phyloP scores from a whole-genome alignment of 192 early-diverging fungal species.

The Coemansia guatemalensis region DNA sequence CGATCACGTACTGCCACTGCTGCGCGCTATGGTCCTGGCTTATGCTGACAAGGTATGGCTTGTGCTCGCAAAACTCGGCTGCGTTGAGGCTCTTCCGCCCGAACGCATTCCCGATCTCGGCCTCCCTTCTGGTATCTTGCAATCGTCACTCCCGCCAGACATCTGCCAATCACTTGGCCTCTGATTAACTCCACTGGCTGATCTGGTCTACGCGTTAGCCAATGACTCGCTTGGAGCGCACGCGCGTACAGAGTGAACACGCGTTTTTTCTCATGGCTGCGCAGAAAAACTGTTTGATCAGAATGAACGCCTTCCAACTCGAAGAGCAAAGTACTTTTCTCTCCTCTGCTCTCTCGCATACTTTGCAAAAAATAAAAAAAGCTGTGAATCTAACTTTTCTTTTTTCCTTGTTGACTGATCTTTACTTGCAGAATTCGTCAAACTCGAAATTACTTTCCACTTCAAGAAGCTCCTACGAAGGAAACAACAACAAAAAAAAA shows the following conservation, averaged over 20 bases:
- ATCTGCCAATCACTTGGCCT: conserved; percentile 29
- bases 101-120: conserved; percentile 17
- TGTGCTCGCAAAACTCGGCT: conserved; percentile 29
- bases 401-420: too few relatives aligned
- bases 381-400: conserved; percentile 4
- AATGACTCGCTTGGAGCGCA: background rate
- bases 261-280: background rate
- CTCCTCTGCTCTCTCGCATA: background rate
- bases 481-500: too few relatives aligned
- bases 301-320: too few relatives aligned
- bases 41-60: conserved; percentile 51
- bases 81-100: background rate
- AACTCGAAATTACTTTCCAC: background rate
- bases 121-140: conserved; percentile 4
- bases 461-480: background rate
- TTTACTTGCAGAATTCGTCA: too few relatives aligned
- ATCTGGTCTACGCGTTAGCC: conserved; percentile 3
- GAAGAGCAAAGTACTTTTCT: background rate
- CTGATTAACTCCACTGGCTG: background rate
- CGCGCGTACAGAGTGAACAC: conserved; percentile 9
- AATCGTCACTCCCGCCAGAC: conserved; percentile 2
- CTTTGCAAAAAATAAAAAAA: too few relatives aligned
- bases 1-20: conserved; percentile 12
- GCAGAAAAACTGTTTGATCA: too few relatives aligned
- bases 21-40: conserved; percentile 30